A percentile compares a stretch with the other conserved stretches of the same genome.
Conservation (phyloP, 768 basidiomycete species). For the Rubroboletus pulcherrimus region DNA sequence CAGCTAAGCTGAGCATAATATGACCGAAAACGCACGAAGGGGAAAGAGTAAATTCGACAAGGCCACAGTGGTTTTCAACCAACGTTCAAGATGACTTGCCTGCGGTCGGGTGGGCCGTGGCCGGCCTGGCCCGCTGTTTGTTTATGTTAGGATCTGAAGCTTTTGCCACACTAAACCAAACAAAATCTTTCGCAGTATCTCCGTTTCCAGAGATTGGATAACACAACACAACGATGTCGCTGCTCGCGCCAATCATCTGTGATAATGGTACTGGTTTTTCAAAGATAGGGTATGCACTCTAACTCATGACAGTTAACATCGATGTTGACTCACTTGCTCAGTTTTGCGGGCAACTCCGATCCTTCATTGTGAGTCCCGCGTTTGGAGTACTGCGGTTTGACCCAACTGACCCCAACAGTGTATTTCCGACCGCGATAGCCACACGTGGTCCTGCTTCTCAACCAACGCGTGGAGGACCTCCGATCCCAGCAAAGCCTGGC, state of each 20-base stretch:
- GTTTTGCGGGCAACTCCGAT: conserved; percentile 98
- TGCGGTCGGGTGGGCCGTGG: too few species aligned
- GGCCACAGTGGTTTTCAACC: neutral
- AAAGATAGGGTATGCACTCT: conserved; percentile 78
- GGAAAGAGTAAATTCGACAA: neutral
- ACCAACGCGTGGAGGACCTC: conserved; percentile 61
- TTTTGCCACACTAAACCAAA: conserved; percentile 23
- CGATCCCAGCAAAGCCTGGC: conserved; percentile 80
- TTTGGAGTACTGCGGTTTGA: neutral
- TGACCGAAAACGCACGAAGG: neutral
- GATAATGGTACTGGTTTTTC: conserved; percentile 98
- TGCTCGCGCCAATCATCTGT: conserved; percentile 91
- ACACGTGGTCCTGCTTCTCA: conserved; percentile 68
- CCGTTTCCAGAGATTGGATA: conserved; percentile 8
- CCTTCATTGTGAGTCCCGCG: conserved; percentile 80
- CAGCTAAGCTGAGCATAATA: neutral
- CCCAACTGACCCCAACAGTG: conserved; percentile 42
- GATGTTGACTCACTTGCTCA: conserved; percentile 31
- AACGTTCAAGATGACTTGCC: too few species aligned
- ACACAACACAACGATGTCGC: conserved; percentile 53
- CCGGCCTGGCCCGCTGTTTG: conserved; percentile 27
- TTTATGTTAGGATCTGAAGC: conserved; percentile 23
- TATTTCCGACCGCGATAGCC: conserved; percentile 98
- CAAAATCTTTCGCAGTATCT: conserved; percentile 14
- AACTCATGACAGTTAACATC: neutral